These are phyloP conservation scores for Cytospora paraplurivora DNA, from an alignment of 2,329 filamentous ascomycete species.

Conservation along the genomic window DNA sequence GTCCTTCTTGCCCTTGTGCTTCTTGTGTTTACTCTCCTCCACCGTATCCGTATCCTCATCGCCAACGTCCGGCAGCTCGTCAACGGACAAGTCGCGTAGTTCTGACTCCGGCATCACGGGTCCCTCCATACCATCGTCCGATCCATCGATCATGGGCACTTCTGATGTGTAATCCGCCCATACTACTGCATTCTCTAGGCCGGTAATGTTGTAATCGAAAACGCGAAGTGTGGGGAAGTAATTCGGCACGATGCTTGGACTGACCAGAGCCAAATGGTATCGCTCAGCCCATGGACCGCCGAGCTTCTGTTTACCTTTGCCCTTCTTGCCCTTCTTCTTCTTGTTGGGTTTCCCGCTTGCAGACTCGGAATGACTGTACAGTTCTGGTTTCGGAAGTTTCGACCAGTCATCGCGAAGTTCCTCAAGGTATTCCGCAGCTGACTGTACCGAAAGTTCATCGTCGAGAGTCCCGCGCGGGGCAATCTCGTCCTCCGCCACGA, in stretches of 20 bases:
- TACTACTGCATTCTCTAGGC: constrained; percentile 60
- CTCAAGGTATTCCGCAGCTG: constrained; percentile 77
- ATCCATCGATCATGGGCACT: constrained; percentile 17
- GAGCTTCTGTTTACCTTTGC: constrained; percentile 52
- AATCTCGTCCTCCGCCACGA: constrained; percentile 36
- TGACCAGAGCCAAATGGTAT: constrained; percentile 78
- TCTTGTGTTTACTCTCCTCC: constrained; percentile 31
- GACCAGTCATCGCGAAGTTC: constrained; percentile 80
- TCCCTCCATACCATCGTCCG: background rate
- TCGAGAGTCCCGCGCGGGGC: constrained; percentile 44
- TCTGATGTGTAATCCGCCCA: constrained; percentile 45
- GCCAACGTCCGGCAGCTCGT: constrained; percentile 27
- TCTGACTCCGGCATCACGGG: constrained; percentile 28
- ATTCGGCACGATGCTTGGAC: constrained; percentile 88
- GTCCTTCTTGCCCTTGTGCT: constrained; percentile 38
- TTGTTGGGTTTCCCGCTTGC: constrained; percentile 36
- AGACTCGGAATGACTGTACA: constrained; percentile 30
- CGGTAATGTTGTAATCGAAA: constrained; percentile 90
- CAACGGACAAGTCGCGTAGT: constrained; percentile 31
- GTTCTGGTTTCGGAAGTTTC: constrained; percentile 62
- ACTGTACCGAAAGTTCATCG: constrained; percentile 61
- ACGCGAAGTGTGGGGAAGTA: constrained; percentile 89
- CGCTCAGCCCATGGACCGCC: constrained; percentile 83
- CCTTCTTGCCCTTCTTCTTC: constrained; percentile 42
- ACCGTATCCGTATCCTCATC: constrained; percentile 29